A percentile compares a stretch with the other conserved stretches of the same genome.
These are phyloP conservation scores for Nematodospora anomalae DNA, from an alignment of 1,139 yeast genomes.

Conservation along the genomic window DNA sequence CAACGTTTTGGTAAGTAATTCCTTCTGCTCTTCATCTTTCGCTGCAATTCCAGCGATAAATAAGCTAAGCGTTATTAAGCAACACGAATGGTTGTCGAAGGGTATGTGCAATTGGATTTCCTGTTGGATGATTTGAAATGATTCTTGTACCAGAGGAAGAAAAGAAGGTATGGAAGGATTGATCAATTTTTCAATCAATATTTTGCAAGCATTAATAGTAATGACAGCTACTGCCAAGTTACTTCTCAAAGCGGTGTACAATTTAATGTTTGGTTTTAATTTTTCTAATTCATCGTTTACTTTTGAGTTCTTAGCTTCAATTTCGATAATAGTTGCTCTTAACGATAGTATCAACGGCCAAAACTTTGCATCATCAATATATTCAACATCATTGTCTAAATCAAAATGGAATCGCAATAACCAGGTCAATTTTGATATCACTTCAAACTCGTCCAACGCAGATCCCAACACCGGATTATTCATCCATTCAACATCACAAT, in stretches of 20 bases:
- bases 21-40: conserved; percentile 6
- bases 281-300: conserved; percentile 5
- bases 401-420: conserved; percentile 12
- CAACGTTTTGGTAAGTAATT: conserved; percentile 5
- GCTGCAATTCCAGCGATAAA: conserved; percentile 11
- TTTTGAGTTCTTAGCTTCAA: conserved; percentile 4
- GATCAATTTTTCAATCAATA: conserved; percentile 10
- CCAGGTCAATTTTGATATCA: conserved; percentile 10
- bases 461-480: conserved; percentile 13
- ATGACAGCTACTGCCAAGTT: conserved; percentile 13
- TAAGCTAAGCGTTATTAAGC: conserved; percentile 7
- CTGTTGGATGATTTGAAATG: conserved; percentile 7
- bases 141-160: conserved; percentile 10
- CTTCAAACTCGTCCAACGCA: conserved; percentile 11
- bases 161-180: conserved; percentile 14
- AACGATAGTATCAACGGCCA: conserved; percentile 10
- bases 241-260: conserved; percentile 9
- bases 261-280: conserved; percentile 3
- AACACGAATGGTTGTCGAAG: conserved; percentile 10
- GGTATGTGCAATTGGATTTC: conserved; percentile 11
- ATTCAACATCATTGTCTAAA: conserved; percentile 1
- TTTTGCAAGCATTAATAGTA: conserved; percentile 11
- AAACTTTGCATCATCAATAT: conserved; percentile 8
- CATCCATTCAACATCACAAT: conserved; percentile 12
- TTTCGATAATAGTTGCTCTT: conserved; percentile 3